Evolutionary conservation across 177 flowering plant genomes (phyloP), one percentile per base, ranked within the genome.

Genomic region (Tripterygium wilfordii): DNA sequence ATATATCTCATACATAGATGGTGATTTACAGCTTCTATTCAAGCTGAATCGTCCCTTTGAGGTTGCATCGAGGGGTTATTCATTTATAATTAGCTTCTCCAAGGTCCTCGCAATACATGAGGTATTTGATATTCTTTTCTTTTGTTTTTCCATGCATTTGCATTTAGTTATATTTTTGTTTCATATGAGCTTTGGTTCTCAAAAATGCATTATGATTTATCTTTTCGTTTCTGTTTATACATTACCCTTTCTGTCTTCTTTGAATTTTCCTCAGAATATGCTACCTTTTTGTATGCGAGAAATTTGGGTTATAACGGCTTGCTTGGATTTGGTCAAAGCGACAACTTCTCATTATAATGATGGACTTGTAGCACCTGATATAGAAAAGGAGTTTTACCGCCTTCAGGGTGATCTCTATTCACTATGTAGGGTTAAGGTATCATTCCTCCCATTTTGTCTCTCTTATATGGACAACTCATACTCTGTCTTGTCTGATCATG

Each of bases 251-350:
- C 27, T 30, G 38, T 59, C 18, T 45, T 25, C 16, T 29, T 46
- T 43, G 62, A 40, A 24, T 35, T 66, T 26, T 42, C 52, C 37
- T 64, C 81, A 92, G 99, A 75, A 58, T 55, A 61, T 64, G 19
- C 52, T 92, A 51, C 95, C 99, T 22, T 92, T 88, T 58, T 92
- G 91, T 61, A 60, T 82, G 83, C 85, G 96, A 18, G 99, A 92
- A 83, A 89, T 81, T 21, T 92, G 99, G 99, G 81, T 92, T 36
- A 75, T 82, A 44, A 82, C 85, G 55, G 96, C 99, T 49, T 88
- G 95, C 72, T 66, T 84, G 67, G 77, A 72, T 56, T 70, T 92
- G 53, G 71, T 86, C 47, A 55, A 69, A 56, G 83, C 77, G 29
- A 84, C 88, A 49, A 53, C 73, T 60, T 74, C 89, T 27, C 71